phyloP scores from a whole-genome alignment of 1,284 basidiomycete species.

The Moesziomyces sp. region DNA sequence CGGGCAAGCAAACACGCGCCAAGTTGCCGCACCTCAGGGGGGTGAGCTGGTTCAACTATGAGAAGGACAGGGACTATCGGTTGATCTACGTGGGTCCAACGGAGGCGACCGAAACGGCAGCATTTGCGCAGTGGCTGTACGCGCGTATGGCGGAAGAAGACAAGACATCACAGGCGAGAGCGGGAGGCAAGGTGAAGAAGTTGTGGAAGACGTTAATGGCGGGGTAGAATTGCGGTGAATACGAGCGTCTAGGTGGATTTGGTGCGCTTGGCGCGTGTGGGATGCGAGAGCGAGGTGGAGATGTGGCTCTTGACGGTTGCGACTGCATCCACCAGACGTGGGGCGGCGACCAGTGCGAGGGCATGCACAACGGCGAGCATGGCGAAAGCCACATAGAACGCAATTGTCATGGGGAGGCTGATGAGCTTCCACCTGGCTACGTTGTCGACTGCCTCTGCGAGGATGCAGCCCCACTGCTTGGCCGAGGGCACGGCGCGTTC shows the following conservation, averaged over 20 bases:
- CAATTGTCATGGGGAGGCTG: background rate
- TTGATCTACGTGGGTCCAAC: slow-evolving; percentile 7
- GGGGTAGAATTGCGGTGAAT: slow-evolving; percentile 1
- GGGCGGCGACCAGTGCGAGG: too few species aligned
- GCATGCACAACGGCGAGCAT: too few species aligned
- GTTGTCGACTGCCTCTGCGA: slow-evolving; percentile 13
- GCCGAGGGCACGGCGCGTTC: slow-evolving; percentile 33
- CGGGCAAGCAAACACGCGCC: slow-evolving; percentile 7
- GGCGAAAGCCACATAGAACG: too few species aligned
- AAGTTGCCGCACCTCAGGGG: slow-evolving; percentile 15
- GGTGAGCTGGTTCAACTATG: slow-evolving; percentile 40
- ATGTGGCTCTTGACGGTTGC: too few species aligned
- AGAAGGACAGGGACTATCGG: slow-evolving; percentile 40
- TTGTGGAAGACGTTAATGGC: slow-evolving; percentile 28
- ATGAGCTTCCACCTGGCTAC: slow-evolving; percentile 5
- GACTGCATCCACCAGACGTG: too few species aligned
- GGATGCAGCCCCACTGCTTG: slow-evolving; percentile 10
- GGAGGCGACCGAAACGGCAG: slow-evolving; percentile 1
- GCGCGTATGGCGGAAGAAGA: background rate
- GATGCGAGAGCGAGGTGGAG: too few species aligned
- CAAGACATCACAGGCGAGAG: background rate
- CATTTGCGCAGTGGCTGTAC: slow-evolving; percentile 9
- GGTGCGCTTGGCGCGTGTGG: too few species aligned
- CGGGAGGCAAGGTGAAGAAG: slow-evolving; percentile 14
- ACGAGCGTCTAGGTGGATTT: background rate